Base-by-base conservation (phyloP, 805 yeast genomes). In the Candida yuanshanica region DNA sequence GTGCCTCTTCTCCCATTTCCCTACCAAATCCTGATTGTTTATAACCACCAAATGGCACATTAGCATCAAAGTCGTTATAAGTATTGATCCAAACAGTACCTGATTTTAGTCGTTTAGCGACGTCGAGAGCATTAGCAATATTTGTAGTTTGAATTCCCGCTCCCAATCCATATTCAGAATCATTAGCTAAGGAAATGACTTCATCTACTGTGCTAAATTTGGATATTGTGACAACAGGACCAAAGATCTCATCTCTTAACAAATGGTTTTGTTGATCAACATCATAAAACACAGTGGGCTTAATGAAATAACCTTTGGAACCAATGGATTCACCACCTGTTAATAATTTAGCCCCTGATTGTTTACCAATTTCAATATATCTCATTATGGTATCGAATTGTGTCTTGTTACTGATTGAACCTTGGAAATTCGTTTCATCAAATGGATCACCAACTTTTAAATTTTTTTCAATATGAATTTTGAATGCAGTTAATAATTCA, bases 81-180 rank as follows among this genome's bases (percentile, higher is more conserved):
- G 89, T 82, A 72, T 83, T 83, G 49, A 82, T 68, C 89, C 90
- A 83, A 47, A 83, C 76, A 35, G 88, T 79, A 67, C 91, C 91
- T 39, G 89, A 79, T 59, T 77, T 75, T 45, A 83, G 60, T 66
- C 71, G 74, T 65, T 75, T 75, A 36, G 89, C 68, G 43, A 82
- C 84, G 36, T 70, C 73, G 42, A 77, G 59, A 37, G 85, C 85
- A 48, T 75, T 80, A 66, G 74, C 72, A 37, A 83, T 50, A 57
- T 73, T 73, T 48, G 71, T 65, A 39, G 90, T 79, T 68, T 83
- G 89, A 44, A 83, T 69, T 70, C 89, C 90, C 49, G 90, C 85
- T 65, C 88, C 90, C 58, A 83, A 74, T 56, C 90, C 93, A 59
- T 77, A 83, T 53, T 77, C 81, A 36, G 86, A 72, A 62, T 75